Percentiles rank a stretch among this genome's conserved stretches.
Evolutionary conservation across 352 stramenopile genomes (phyloP).

Genomic region (Globisporangium camurandrum): DNA sequence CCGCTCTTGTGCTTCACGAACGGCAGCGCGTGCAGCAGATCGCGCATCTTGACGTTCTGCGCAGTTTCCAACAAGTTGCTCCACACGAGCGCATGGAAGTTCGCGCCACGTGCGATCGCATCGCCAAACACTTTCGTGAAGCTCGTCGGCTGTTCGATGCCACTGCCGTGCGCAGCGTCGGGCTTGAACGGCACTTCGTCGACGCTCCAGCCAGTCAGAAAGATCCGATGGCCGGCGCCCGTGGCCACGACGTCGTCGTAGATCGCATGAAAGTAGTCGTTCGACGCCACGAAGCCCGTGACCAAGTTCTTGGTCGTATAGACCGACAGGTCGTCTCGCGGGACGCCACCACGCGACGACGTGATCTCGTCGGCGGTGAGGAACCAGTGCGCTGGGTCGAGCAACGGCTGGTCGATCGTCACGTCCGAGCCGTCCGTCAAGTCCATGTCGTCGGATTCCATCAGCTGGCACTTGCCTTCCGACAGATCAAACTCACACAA

Average conservation of each 20-base stretch:
- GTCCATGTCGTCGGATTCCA: conserved; percentile 10
- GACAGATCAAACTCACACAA: conserved; percentile 23
- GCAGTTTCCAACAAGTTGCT: conserved; percentile 47
- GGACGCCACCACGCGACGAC: conserved; percentile 29
- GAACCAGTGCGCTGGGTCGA: conserved; percentile 56
- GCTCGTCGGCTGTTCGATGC: conserved; percentile 25
- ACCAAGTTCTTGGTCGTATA: conserved; percentile 44
- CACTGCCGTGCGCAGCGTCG: conserved; percentile 7
- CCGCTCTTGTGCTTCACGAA: conserved; percentile 14
- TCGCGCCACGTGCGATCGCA: conserved; percentile 24
- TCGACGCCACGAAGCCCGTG: conserved; percentile 26
- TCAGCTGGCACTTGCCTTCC: conserved; percentile 17
- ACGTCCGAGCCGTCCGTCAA: conserved; percentile 19
- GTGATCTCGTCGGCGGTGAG: conserved; percentile 49
- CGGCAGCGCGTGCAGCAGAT: conserved; percentile 35
- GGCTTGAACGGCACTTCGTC: conserved; percentile 57
- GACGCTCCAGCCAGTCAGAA: conserved; percentile 52
- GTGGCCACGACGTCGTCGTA: conserved; percentile 34
- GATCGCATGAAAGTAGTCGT: conserved; percentile 41
- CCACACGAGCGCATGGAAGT: conserved; percentile 54
- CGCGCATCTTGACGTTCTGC: conserved; percentile 49
- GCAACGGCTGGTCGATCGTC: conserved; percentile 23
- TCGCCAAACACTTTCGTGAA: conserved; percentile 26
- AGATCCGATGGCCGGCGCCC: conserved; percentile 28
- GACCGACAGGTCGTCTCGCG: conserved; percentile 32